Evolutionary conservation across 2,329 filamentous ascomycete genomes (phyloP), one percentile per base, ranked within the genome.

Genomic region (Neocucurbitaria cava): DNA sequence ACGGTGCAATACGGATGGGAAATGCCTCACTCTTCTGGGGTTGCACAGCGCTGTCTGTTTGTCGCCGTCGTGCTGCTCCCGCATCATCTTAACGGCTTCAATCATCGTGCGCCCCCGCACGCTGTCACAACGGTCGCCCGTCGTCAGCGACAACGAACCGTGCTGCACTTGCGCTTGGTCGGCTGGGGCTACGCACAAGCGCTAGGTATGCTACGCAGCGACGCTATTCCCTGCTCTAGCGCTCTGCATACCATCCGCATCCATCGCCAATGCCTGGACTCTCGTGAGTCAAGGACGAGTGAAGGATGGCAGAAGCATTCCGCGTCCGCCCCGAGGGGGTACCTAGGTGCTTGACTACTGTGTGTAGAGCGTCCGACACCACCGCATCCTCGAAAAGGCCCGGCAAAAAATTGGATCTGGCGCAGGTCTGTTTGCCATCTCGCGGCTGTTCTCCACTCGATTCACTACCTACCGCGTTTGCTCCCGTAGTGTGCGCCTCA

Each of bases 391-490:
- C 28, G 13, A 4, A 11, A 11, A 15, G 13, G 9, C 11, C 28
- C 5, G 10, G 28, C 13, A 11, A 31, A 8, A 3, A 9, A 38
- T 18, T 18, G 26, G 17, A 26, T 7, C 10, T 15, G 20, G 53
- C 46, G 54, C 47, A 42, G 40, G 33, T 44, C 41, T 24, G 18
- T 39, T 20, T 48, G 52, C 47, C 53, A 47, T 20, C 21, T 31
- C 53, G 61, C 64, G 64, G 56, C 62, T 60, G 54, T 54, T 43
- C 44, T 52, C 51, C 62, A 60, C 60, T 61, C 52, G 57, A 40
- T 41, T 47, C 8, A 11, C 21, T 18, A 47, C 54, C 21, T 18
- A 47, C 54, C 50, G 57, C 62, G 54, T 26, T 44, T 48, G 48
- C 56, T 41, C 45, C 46, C 50, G 49, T 41, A 46, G 48, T 46